A percentile compares a stretch with the other conserved stretches of the same genome.
Evolutionary conservation across 1,139 yeast species (phyloP).

Genomic region (Suhomyces bokatorum): DNA sequence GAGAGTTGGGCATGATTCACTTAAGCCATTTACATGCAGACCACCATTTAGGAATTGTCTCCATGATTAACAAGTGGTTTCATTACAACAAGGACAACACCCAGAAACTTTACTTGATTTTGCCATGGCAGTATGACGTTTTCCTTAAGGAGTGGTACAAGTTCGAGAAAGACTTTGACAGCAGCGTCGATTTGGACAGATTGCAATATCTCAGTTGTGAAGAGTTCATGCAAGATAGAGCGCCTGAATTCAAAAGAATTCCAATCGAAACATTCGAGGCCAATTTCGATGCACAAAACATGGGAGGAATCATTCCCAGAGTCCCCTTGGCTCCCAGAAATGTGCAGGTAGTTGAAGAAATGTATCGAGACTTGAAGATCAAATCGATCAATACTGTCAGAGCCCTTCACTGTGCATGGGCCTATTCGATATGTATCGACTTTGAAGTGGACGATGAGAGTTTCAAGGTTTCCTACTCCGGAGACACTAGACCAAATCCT

Average conservation of each 20-base stretch:
- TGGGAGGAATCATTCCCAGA: conserved; percentile 22
- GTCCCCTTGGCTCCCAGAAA: conserved; percentile 22
- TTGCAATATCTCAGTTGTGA: conserved; percentile 68
- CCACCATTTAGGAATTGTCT: conserved; percentile 84
- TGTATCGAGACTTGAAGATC: conserved; percentile 32
- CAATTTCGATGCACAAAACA: conserved; percentile 26
- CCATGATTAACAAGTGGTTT: conserved; percentile 72
- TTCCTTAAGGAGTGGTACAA: conserved; percentile 73
- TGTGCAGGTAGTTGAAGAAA: conserved; percentile 17
- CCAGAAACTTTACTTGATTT: conserved; percentile 52
- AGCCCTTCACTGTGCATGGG: conserved; percentile 83
- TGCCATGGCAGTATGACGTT: conserved; percentile 73
- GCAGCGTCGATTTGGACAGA: conserved; percentile 39
- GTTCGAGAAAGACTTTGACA: conserved; percentile 43
- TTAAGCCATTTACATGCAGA: conserved; percentile 96
- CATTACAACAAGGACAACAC: conserved; percentile 28
- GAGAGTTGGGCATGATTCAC: conserved; percentile 64
- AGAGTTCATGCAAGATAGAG: conserved; percentile 43
- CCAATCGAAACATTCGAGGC: conserved; percentile 35
- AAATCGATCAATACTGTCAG: conserved; percentile 55
- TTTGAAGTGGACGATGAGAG: conserved; percentile 33
- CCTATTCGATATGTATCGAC: conserved; percentile 69
- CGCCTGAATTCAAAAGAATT: conserved; percentile 30
- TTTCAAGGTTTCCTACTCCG: conserved; percentile 84
- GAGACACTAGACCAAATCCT: conserved; percentile 87